Evolutionary conservation across 257 asterid genomes (phyloP).

Genomic region (Prunella vulgaris): DNA sequence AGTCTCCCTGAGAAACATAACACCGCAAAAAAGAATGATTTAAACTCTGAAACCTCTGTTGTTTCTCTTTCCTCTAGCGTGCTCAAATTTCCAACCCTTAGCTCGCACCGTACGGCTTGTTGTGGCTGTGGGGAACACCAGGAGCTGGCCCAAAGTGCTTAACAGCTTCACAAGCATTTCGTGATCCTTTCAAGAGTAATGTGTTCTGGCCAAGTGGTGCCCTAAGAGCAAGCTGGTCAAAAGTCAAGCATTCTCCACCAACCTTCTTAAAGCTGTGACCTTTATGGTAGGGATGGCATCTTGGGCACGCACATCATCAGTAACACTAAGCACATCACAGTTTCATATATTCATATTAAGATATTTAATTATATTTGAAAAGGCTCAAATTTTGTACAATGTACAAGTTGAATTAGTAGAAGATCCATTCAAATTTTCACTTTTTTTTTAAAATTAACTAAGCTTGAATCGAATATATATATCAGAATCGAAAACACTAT

Average conservation of each 20-base stretch:
- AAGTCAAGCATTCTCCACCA: constrained; percentile 89
- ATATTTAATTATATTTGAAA: too few species aligned
- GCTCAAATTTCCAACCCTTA: constrained; percentile 91
- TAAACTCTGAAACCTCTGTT: constrained; percentile 80
- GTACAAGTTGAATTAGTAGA: too few species aligned
- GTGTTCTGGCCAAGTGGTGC: constrained; percentile 98
- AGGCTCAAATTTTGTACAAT: too few species aligned
- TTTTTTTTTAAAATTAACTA: too few species aligned
- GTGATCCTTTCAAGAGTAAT: constrained; percentile 80
- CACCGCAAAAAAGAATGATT: constrained; percentile 1
- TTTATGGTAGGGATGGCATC: constrained; percentile 61
- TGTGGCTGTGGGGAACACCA: constrained; percentile 96
- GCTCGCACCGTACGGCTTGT: constrained; percentile 90
- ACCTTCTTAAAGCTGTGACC: constrained; percentile 85
- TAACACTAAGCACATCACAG: too few species aligned
- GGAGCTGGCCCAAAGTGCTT: constrained; percentile 99
- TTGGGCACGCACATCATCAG: constrained; percentile 64
- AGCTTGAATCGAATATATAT: too few species aligned
- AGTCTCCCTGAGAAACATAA: neutral
- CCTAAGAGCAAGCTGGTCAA: constrained; percentile 89
- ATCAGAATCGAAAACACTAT: too few species aligned
- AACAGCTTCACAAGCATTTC: constrained; percentile 91
- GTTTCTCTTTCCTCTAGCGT: constrained; percentile 80
- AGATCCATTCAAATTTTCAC: too few species aligned
- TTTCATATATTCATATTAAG: too few species aligned